Conservation (phyloP, 2,329 filamentous ascomycete genomes). For the Hymenoscyphus occultus region DNA sequence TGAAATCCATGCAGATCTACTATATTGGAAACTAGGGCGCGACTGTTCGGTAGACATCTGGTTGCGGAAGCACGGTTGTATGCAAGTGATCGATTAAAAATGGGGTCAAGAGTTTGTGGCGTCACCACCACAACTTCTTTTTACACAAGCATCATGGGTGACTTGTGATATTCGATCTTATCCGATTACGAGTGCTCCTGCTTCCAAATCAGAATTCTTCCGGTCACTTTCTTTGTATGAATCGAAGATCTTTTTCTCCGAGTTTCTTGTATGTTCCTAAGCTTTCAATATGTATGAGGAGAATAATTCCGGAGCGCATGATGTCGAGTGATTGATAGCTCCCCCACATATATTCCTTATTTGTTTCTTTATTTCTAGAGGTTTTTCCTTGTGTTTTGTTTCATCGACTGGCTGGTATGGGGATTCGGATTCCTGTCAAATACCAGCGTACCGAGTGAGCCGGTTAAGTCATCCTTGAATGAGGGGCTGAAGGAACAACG, state of each 20-base stretch:
- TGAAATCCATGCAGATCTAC: not conserved
- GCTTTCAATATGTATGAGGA: not conserved
- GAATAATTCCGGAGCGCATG: not conserved
- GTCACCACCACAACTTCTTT: not conserved
- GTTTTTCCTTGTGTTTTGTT: not conserved
- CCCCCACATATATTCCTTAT: not conserved
- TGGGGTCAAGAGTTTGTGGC: conserved; percentile 10
- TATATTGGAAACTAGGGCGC: not conserved
- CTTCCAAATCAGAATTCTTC: not conserved
- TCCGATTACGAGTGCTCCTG: not conserved
- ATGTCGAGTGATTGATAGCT: not conserved
- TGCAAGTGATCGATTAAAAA: conserved; percentile 31
- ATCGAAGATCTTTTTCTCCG: not conserved
- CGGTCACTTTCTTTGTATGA: not conserved
- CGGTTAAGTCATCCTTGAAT: not conserved
- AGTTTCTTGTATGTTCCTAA: not conserved
- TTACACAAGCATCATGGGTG: not conserved
- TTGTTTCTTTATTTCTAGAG: not conserved
- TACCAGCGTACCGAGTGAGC: not conserved
- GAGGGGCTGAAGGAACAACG: conserved; percentile 10
- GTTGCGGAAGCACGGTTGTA: conserved; percentile 29
- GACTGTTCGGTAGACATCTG: conserved; percentile 13
- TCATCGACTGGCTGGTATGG: not conserved
- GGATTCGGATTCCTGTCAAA: not conserved
- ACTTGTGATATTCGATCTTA: not conserved